Evolutionary conservation across 495 filamentous ascomycete species (phyloP).

Genomic region (Penicillium atrosanguineum): DNA sequence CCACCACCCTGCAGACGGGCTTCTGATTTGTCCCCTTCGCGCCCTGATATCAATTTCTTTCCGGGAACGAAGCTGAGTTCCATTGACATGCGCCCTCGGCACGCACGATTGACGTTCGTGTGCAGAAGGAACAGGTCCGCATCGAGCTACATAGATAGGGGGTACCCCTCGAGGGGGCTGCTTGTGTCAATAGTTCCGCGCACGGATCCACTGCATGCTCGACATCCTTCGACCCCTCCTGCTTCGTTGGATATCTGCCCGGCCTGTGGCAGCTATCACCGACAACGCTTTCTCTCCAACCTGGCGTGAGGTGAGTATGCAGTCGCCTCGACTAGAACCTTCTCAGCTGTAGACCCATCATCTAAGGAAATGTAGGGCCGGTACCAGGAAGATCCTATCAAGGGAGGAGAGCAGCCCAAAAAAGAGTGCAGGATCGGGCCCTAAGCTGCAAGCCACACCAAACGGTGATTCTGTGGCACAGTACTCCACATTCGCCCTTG

Average conservation of each 20-base stretch:
- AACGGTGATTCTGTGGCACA: constrained; percentile 23
- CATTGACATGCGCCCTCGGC: constrained; percentile 16
- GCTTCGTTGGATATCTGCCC: constrained; percentile 5
- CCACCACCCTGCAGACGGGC: constrained; percentile 4
- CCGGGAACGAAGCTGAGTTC: constrained; percentile 4
- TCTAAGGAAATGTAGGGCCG: neutral
- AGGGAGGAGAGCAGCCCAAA: constrained; percentile 18
- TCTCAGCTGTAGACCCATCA: neutral
- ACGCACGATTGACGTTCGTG: constrained; percentile 25
- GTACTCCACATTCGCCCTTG: neutral
- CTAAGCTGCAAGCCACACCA: constrained; percentile 22
- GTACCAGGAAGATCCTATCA: neutral
- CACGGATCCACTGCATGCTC: constrained; percentile 20
- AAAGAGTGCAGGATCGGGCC: constrained; percentile 8
- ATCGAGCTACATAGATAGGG: neutral
- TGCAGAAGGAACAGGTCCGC: constrained; percentile 8
- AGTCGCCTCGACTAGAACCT: constrained; percentile 1
- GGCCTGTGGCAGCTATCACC: constrained; percentile 13
- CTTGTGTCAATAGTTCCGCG: constrained; percentile 26
- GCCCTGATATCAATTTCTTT: constrained; percentile 1
- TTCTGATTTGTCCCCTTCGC: constrained; percentile 14
- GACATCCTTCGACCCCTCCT: constrained; percentile 1
- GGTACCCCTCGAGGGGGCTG: neutral
- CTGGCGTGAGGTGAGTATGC: constrained; percentile 8
- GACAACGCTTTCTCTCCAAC: neutral